Conservation (phyloP, 192 early-diverging fungal genomes). For the Umbelopsis sp. region DNA sequence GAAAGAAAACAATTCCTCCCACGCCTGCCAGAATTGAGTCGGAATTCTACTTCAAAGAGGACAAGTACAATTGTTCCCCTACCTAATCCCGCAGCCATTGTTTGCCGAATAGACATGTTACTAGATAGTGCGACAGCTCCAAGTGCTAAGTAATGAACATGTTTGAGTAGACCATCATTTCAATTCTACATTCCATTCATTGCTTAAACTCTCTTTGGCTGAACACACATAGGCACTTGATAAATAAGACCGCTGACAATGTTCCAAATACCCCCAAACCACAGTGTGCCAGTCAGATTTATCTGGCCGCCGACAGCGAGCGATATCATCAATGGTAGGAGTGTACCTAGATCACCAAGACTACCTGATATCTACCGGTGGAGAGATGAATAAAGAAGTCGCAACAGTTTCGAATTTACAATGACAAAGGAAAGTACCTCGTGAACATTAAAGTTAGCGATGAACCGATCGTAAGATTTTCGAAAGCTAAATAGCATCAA, state of each 20-base stretch:
- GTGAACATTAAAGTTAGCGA: slow-evolving; percentile 16
- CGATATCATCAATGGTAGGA: slow-evolving; percentile 84
- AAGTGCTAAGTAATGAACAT: slow-evolving; percentile 52
- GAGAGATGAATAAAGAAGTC: not conserved
- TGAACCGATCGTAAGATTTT: slow-evolving; percentile 1
- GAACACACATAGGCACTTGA: slow-evolving; percentile 86
- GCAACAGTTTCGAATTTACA: not conserved
- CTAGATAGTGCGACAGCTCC: slow-evolving; percentile 78
- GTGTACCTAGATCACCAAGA: slow-evolving; percentile 36
- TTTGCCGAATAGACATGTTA: slow-evolving; percentile 67
- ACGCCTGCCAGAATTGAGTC: slow-evolving; percentile 41
- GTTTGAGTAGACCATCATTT: not conserved
- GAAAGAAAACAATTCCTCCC: slow-evolving; percentile 60
- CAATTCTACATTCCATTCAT: not conserved
- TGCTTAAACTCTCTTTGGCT: slow-evolving; percentile 85
- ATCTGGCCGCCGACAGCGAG: slow-evolving; percentile 73
- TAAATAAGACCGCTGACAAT: slow-evolving; percentile 78
- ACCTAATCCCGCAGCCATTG: slow-evolving; percentile 68
- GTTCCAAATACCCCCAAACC: slow-evolving; percentile 90
- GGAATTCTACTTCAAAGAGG: not conserved
- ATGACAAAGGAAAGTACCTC: not conserved
- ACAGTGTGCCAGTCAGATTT: slow-evolving; percentile 74
- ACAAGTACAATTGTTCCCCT: not conserved
- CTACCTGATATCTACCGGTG: slow-evolving; percentile 32
- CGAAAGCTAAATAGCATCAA: slow-evolving; percentile 7